phyloP scores from a whole-genome alignment of 2,329 filamentous ascomycete genomes.

The Colletotrichum spaethianum region DNA sequence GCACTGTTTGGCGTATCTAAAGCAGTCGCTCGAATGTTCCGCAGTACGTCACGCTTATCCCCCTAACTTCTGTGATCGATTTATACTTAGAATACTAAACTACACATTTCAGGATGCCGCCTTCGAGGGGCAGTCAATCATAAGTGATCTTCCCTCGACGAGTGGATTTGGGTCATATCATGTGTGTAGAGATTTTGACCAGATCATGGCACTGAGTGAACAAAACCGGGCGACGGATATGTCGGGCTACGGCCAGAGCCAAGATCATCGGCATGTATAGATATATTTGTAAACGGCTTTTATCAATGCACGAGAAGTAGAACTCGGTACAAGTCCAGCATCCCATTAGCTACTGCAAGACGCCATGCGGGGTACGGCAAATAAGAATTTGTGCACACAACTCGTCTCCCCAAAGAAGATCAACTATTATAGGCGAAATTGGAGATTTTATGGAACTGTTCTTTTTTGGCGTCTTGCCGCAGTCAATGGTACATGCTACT shows the following conservation, averaged over 20 bases:
- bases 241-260: neutral
- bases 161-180: neutral
- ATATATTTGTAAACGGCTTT: neutral
- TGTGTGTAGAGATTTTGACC: neutral
- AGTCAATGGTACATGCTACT: too few relatives aligned
- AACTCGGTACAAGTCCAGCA: too few relatives aligned
- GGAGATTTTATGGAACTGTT: too few relatives aligned
- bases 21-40: neutral
- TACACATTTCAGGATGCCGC: neutral
- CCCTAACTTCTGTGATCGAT: neutral
- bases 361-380: too few relatives aligned
- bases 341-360: too few relatives aligned
- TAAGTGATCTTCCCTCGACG: neutral
- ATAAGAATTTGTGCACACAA: too few relatives aligned
- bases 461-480: too few relatives aligned
- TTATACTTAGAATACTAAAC: neutral
- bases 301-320: too few relatives aligned
- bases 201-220: neutral
- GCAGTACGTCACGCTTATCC: neutral
- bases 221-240: neutral
- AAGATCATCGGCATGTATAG: neutral
- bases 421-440: too few relatives aligned
- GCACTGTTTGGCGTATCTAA: neutral
- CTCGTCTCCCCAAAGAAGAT: too few relatives aligned
- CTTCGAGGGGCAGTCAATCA: neutral